phyloP scores from a whole-genome alignment of 2,329 filamentous ascomycete species.

The Colletotrichum horii region DNA sequence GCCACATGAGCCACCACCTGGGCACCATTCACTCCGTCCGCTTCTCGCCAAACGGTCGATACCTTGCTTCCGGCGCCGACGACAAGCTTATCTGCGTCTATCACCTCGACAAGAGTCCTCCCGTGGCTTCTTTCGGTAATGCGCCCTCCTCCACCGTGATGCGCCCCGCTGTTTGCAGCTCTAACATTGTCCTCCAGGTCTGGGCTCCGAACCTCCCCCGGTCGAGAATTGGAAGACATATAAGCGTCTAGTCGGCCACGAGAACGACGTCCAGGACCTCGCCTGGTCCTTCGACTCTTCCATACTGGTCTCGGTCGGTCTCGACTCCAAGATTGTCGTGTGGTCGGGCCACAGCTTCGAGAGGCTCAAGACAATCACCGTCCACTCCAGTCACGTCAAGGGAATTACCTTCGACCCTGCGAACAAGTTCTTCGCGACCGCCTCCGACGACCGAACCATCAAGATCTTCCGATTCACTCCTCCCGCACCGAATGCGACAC shows the following conservation, averaged over 20 bases:
- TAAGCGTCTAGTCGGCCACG: conserved; percentile 90
- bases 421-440: conserved; percentile 99
- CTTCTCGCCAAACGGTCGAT: conserved; percentile 94
- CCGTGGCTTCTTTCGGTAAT: conserved; percentile 78
- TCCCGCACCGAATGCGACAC: conserved; percentile 86
- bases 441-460: conserved; percentile 95
- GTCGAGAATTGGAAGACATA: conserved; percentile 99
- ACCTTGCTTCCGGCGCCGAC: conserved; percentile 94
- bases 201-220: conserved; percentile 73
- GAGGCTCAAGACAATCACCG: conserved; percentile 90
- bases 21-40: conserved; percentile 97
- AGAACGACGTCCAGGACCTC: conserved; percentile 97
- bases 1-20: conserved; percentile 97
- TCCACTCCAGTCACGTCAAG: conserved; percentile 97
- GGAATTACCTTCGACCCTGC: conserved; percentile 98
- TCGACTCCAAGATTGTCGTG: conserved; percentile 97
- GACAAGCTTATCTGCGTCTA: conserved; percentile 99
- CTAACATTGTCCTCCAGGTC: conserved; percentile 14
- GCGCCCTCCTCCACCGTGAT: conserved; percentile 35
- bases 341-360: conserved; percentile 99
- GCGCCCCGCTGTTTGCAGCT: neutral
- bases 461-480: conserved; percentile 96
- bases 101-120: conserved; percentile 81
- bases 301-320: conserved; percentile 90
- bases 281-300: conserved; percentile 97